Evolutionary conservation across 2,329 filamentous ascomycete genomes (phyloP).

Genomic region (Pseudogymnoascus sp.): DNA sequence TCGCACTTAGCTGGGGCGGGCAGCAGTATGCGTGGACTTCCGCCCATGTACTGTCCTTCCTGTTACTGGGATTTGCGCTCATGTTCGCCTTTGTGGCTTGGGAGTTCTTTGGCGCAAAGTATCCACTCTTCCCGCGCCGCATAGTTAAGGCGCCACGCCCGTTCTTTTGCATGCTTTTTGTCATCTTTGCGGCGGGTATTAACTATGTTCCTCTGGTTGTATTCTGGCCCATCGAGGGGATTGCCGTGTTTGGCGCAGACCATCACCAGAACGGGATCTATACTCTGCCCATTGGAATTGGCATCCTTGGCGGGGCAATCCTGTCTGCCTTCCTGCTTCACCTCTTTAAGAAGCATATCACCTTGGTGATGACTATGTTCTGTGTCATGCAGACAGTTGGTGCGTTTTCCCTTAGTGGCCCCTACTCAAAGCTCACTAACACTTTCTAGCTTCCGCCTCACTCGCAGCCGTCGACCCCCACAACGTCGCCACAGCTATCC

Average conservation of each 20-base stretch:
- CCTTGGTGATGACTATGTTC: conserved; percentile 44
- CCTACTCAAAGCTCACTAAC: background rate
- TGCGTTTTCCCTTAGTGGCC: background rate
- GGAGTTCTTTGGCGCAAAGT: conserved; percentile 17
- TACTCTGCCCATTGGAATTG: conserved; percentile 52
- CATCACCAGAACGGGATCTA: conserved; percentile 53
- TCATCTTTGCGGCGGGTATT: conserved; percentile 24
- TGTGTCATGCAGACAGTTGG: conserved; percentile 43
- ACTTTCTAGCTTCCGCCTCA: conserved; percentile 34
- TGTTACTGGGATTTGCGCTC: conserved; percentile 17
- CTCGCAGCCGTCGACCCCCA: conserved; percentile 38
- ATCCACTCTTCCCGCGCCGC: conserved; percentile 25
- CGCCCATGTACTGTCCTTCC: conserved; percentile 24
- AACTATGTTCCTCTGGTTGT: conserved; percentile 27
- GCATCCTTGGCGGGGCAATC: conserved; percentile 50
- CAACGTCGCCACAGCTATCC: conserved; percentile 46
- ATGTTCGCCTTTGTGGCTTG: conserved; percentile 21
- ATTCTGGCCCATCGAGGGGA: conserved; percentile 54
- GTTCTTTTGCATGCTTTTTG: conserved; percentile 25
- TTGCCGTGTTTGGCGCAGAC: conserved; percentile 55
- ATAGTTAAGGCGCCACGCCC: conserved; percentile 36
- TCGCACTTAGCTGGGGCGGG: conserved; percentile 42
- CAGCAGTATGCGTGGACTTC: conserved; percentile 32
- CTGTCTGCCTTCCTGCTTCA: conserved; percentile 48
- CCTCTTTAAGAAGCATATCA: conserved; percentile 46